phyloP scores from a whole-genome alignment of 2,329 filamentous ascomycete genomes.

The Mariannaea sp. region DNA sequence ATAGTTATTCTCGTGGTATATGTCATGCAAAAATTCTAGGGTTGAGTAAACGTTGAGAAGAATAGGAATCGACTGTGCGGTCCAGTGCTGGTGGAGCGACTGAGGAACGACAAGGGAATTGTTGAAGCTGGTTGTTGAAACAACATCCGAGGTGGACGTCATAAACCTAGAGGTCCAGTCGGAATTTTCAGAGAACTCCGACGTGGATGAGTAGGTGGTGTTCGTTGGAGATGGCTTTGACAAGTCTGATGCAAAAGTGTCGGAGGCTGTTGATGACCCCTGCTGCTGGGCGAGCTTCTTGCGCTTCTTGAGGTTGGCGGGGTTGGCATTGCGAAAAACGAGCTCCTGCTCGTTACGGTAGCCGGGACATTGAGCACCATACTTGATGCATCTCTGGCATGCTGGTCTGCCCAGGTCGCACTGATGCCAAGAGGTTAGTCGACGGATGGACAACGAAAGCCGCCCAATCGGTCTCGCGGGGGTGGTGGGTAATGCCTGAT shows the following conservation, averaged over 20 bases:
- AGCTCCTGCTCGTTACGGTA: conserved; percentile 48
- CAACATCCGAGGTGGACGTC: conserved; percentile 9
- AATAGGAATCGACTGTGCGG: conserved; percentile 46
- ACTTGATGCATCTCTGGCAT: conserved; percentile 49
- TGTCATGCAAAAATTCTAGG: conserved; percentile 42
- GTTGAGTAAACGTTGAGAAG: conserved; percentile 46
- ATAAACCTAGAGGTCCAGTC: conserved; percentile 14
- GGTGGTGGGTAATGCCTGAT: neutral
- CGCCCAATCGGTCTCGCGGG: too few relatives aligned
- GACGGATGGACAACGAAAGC: neutral
- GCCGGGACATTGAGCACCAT: conserved; percentile 46
- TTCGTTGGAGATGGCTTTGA: conserved; percentile 17
- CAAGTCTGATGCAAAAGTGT: conserved; percentile 14
- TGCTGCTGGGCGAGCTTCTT: conserved; percentile 37
- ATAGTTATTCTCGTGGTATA: conserved; percentile 33
- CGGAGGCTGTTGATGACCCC: conserved; percentile 14
- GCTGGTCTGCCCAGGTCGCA: conserved; percentile 48
- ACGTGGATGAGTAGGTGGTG: conserved; percentile 20
- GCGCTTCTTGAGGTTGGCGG: conserved; percentile 38
- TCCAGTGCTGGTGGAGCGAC: conserved; percentile 46
- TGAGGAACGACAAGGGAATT: conserved; percentile 20
- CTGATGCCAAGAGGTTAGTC: conserved; percentile 33
- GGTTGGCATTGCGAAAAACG: conserved; percentile 45
- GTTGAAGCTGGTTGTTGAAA: conserved; percentile 12
- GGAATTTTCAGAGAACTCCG: conserved; percentile 12